Evolutionary conservation across 2,329 filamentous ascomycete genomes (phyloP).

Genomic region (Ophiosphaerella korrae): DNA sequence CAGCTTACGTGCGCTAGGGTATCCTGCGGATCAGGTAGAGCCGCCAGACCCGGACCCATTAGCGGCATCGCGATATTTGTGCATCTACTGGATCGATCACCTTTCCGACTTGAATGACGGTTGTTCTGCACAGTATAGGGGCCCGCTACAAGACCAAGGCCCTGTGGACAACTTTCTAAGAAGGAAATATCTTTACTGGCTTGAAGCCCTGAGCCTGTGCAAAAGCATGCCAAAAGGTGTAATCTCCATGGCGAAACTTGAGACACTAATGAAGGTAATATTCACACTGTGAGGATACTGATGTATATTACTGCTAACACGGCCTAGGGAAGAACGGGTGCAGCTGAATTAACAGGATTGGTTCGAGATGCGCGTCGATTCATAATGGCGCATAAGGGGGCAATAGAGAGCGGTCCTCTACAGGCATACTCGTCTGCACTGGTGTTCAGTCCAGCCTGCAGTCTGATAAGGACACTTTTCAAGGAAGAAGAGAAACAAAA

Average conservation of each 20-base stretch:
- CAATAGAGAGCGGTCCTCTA: constrained; percentile 26
- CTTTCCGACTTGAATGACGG: constrained; percentile 21
- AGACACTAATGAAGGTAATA: constrained; percentile 1
- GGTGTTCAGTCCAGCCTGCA: constrained; percentile 23
- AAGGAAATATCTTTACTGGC: constrained; percentile 4
- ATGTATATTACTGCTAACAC: not conserved
- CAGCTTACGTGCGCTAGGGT: constrained; percentile 16
- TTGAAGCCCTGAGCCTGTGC: constrained; percentile 10
- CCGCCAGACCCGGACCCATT: constrained; percentile 31
- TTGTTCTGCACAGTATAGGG: not conserved
- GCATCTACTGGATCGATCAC: constrained; percentile 44
- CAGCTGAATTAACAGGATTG: not conserved
- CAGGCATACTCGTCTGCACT: constrained; percentile 31
- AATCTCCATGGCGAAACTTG: constrained; percentile 9
- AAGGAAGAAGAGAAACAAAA: constrained; percentile 17
- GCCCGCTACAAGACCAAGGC: constrained; percentile 1
- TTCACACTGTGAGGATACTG: not conserved
- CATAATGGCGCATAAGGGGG: constrained; percentile 21
- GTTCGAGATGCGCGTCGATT: constrained; percentile 24
- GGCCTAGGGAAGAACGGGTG: not conserved
- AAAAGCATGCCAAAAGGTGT: constrained; percentile 8
- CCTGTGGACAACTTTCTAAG: constrained; percentile 7
- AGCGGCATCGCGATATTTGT: constrained; percentile 28
- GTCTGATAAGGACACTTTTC: constrained; percentile 15
- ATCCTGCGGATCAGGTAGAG: constrained; percentile 21